Base-by-base conservation (phyloP, 306 rosid species). In the Castanea mollissima region DNA sequence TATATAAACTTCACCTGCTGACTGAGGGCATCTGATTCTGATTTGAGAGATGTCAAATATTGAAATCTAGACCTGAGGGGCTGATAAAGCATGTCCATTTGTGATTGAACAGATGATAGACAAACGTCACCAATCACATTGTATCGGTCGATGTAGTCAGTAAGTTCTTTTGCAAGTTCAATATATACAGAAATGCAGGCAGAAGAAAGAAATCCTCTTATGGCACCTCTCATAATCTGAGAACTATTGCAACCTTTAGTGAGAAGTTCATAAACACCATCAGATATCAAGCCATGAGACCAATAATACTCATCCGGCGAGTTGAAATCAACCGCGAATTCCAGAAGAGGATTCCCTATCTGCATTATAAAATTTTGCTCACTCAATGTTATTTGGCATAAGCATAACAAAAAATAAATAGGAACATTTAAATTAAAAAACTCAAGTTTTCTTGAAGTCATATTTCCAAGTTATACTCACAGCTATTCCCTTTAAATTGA, bases 401-500 rank as follows among this genome's bases (percentile, higher is more conserved):
- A 10, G 15, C 54, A 23, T 21, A 8, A 59, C 27, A 59, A 2
- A 25, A 60, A 11, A 25, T 12, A 25, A 10, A 60, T 25, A 25
- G 6, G 27, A 2, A 25, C 14, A 12, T 0, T 49, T 49, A 41
- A 2, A 41, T 49, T 49, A 2, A 10, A 11, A 49, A 49, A 49
- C 2, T 62, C 19, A 25, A 12, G 6, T 27, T 12, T 65, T 59
- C 9, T 3, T 14, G 51, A 60, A 58, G 7, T 52, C 32, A 8
- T 46, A 38, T 14, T 14, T 51, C 13, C 27, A 56, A 27, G 25
- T 41, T 82, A 1, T 21, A 85, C 87, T 88, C 49, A 83, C 91
- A 34, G 81, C 87, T 68, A 88, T 70, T 5, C 84, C 89, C 55
- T 76, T 85, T 5, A 85, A 76, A 21, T 85, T 85, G 78, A 88